Base-by-base conservation (phyloP, 2,329 filamentous ascomycete genomes). In the Colletotrichum horii region DNA sequence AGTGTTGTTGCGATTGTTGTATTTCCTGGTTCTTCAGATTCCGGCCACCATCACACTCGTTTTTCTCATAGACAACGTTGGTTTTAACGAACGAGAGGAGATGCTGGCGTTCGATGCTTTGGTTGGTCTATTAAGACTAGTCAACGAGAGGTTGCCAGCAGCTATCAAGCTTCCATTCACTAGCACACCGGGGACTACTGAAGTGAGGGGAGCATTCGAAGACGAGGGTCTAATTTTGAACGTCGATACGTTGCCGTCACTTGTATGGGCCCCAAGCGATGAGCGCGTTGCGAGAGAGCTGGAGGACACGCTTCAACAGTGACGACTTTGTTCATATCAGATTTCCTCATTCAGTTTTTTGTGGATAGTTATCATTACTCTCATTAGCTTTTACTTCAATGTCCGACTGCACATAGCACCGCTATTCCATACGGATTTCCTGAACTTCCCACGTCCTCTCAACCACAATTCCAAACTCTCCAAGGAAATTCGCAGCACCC, bases 361-460 rank as follows among this genome's bases (percentile, higher is more conserved):
- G 11, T 48, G 22, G 43, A 22, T 52, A 52, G 43, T 6, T 58
- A 28, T 58, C 55, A 58, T 58, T 58, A 58, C 55, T 65, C n/a
- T 65, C 61, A 30, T 28, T 43, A 43, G 16, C 30, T 36, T 43
- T 16, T 38, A 38, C 22, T 38, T 16, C 15, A 38, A 36, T 48
- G 22, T 19, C 61, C 24, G 22, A 36, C 32, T 32, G 60, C 5
- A 65, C 32, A 36, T 28, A 12, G 34, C 36, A 43, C 16, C 61
- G 38, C 28, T 52, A 70, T 52, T 38, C 32, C 68, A 70, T 64
- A 9, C 56, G 68, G 36, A 70, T 70, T 34, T 70, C 68, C 16
- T 70, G 52, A 15, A 70, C 68, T 30, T 43, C 68, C 68, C 68
- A 70, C 19, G 68, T 70, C 36, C 36, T 70, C 58, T 70, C 68